These are phyloP conservation scores for Geotrichum citri-aurantii DNA, from an alignment of 1,139 yeast genomes.

Conservation along the genomic window DNA sequence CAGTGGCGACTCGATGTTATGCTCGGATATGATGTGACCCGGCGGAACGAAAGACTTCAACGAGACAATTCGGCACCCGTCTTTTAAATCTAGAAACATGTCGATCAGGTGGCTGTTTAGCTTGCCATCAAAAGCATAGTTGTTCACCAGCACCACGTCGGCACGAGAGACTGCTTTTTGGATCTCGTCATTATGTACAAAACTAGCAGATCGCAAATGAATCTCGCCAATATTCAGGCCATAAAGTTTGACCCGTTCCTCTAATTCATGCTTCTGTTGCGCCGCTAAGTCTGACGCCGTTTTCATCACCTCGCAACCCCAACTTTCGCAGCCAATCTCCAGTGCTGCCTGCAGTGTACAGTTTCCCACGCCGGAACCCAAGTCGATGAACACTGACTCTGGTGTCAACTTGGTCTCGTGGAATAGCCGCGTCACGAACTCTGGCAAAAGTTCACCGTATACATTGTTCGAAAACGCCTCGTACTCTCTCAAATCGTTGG, in stretches of 20 bases:
- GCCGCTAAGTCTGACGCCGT: slow-evolving; percentile 69
- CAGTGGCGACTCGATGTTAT: slow-evolving; percentile 46
- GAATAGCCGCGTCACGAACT: slow-evolving; percentile 64
- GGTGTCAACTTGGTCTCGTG: slow-evolving; percentile 54
- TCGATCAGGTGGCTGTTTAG: slow-evolving; percentile 65
- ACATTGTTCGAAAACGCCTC: slow-evolving; percentile 87
- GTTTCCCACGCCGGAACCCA: slow-evolving; percentile 94
- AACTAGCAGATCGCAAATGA: slow-evolving; percentile 57
- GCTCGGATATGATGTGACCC: slow-evolving; percentile 50
- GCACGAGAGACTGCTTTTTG: slow-evolving; percentile 51
- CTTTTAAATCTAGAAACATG: slow-evolving; percentile 55
- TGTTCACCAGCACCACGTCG: slow-evolving; percentile 72
- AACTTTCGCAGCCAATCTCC: slow-evolving; percentile 76
- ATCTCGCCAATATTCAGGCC: slow-evolving; percentile 58
- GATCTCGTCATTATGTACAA: slow-evolving; percentile 59
- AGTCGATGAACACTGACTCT: slow-evolving; percentile 61
- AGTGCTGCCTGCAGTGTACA: slow-evolving; percentile 86
- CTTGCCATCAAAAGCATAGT: slow-evolving; percentile 72
- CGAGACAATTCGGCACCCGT: slow-evolving; percentile 75
- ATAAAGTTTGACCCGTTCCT: slow-evolving; percentile 51
- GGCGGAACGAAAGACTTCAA: slow-evolving; percentile 63
- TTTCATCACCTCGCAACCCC: slow-evolving; percentile 87
- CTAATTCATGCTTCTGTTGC: slow-evolving; percentile 53
- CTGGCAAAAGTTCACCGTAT: slow-evolving; percentile 84
- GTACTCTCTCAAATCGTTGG: slow-evolving; percentile 58